phyloP scores from a whole-genome alignment of 2,329 filamentous ascomycete genomes.

The Diaporthe batatas region DNA sequence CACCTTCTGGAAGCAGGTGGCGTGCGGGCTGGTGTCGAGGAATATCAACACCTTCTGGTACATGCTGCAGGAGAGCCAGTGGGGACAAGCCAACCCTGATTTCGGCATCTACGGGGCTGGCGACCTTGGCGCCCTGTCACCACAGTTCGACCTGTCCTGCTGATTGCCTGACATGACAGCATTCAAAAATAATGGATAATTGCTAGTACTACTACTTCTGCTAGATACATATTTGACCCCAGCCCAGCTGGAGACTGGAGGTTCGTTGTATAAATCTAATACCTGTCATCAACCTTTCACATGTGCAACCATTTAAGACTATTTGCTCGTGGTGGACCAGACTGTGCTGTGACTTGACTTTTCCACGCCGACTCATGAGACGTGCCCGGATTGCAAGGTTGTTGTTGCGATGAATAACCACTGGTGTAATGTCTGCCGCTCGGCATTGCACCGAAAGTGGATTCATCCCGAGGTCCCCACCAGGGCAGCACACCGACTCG shows the following conservation, averaged over 20 bases:
- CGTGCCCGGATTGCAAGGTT: no score
- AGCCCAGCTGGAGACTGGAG: background rate
- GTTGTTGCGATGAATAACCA: no score
- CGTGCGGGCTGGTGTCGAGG: slow-evolving; percentile 74
- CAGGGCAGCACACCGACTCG: slow-evolving; percentile 11
- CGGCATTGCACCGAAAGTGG: background rate
- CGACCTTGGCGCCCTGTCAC: slow-evolving; percentile 20
- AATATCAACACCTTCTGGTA: slow-evolving; percentile 80
- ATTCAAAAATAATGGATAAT: slow-evolving; percentile 27
- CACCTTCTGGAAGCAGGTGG: slow-evolving; percentile 84
- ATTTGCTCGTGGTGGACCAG: background rate
- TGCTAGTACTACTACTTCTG: background rate
- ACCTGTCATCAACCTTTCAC: background rate
- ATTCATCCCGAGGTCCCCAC: background rate
- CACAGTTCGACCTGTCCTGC: slow-evolving; percentile 26
- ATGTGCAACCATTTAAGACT: background rate
- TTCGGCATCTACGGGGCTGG: slow-evolving; percentile 25
- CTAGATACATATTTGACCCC: slow-evolving; percentile 1
- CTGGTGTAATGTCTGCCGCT: no score
- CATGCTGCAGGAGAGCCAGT: slow-evolving; percentile 55
- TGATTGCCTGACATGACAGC: background rate
- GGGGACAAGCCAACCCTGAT: slow-evolving; percentile 26
- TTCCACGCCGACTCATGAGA: no score
- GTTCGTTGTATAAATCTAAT: slow-evolving; percentile 3
- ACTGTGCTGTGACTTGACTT: no score